Evolutionary conservation across 805 yeast species (phyloP).

Genomic region (Jamesozyma jinghongensis): DNA sequence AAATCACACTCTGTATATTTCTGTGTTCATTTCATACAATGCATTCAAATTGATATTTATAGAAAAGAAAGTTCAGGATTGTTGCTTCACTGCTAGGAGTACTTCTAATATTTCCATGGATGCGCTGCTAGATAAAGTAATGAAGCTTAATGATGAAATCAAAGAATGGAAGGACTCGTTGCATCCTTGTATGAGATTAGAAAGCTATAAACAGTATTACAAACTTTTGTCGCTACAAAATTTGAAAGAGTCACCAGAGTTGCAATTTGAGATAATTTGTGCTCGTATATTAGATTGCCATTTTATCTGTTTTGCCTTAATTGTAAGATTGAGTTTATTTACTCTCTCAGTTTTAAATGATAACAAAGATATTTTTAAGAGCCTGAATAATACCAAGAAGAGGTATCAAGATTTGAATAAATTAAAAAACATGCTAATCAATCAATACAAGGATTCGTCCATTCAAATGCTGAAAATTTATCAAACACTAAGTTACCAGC

Average conservation of each 20-base stretch:
- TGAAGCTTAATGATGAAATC: conserved; percentile 4
- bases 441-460: conserved; percentile 4
- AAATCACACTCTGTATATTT: conserved; percentile 2
- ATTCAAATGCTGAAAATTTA: conserved; percentile 16
- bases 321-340: conserved; percentile 8
- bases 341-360: conserved; percentile 11
- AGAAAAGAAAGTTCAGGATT: conserved; percentile 4
- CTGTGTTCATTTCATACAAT: conserved; percentile 7
- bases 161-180: conserved; percentile 9
- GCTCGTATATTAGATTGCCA: conserved; percentile 8
- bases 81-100: conserved; percentile 6
- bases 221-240: conserved; percentile 6
- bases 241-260: conserved; percentile 1
- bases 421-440: conserved; percentile 2
- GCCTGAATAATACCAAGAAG: neutral
- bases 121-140: conserved; percentile 7
- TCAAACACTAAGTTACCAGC: conserved; percentile 13
- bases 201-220: conserved; percentile 8
- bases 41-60: conserved; percentile 6
- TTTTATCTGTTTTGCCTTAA: conserved; percentile 7
- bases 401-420: neutral
- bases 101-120: conserved; percentile 8
- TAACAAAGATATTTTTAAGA: conserved; percentile 6
- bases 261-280: conserved; percentile 6
- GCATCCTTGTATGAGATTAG: conserved; percentile 9